Evolutionary conservation across 805 yeast genomes (phyloP).

Genomic region (Jamesozyma lodderae): DNA sequence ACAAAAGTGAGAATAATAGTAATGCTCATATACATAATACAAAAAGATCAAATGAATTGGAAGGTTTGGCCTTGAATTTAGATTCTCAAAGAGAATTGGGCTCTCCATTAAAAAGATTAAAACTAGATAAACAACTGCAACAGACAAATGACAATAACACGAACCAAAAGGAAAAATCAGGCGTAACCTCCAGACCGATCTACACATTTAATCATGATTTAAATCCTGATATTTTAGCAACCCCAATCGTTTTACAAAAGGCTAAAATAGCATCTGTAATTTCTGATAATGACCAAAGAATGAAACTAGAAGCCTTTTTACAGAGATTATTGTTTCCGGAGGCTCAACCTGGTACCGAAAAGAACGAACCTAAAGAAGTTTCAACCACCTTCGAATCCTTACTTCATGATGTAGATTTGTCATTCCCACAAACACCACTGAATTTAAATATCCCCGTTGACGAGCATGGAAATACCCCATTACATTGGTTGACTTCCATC

Average conservation of each 20-base stretch:
- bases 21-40: background rate
- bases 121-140: conserved; percentile 3
- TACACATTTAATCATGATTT: conserved; percentile 14
- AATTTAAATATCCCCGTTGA: conserved; percentile 82
- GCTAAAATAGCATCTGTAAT: background rate
- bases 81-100: conserved; percentile 18
- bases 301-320: conserved; percentile 26
- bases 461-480: conserved; percentile 83
- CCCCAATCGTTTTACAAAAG: conserved; percentile 7
- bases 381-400: conserved; percentile 12
- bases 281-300: conserved; percentile 16
- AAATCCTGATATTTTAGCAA: conserved; percentile 4
- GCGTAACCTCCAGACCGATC: conserved; percentile 4
- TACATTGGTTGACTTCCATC: conserved; percentile 93
- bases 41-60: conserved; percentile 6
- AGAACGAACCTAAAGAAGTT: background rate
- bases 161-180: background rate
- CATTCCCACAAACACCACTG: conserved; percentile 27
- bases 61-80: conserved; percentile 4
- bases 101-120: conserved; percentile 23
- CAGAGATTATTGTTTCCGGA: conserved; percentile 27
- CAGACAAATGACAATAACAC: background rate
- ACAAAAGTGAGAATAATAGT: background rate
- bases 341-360: conserved; percentile 5
- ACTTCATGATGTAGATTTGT: conserved; percentile 18